Conservation (phyloP, 306 rosid genomes). For the Purshia tridentata region DNA sequence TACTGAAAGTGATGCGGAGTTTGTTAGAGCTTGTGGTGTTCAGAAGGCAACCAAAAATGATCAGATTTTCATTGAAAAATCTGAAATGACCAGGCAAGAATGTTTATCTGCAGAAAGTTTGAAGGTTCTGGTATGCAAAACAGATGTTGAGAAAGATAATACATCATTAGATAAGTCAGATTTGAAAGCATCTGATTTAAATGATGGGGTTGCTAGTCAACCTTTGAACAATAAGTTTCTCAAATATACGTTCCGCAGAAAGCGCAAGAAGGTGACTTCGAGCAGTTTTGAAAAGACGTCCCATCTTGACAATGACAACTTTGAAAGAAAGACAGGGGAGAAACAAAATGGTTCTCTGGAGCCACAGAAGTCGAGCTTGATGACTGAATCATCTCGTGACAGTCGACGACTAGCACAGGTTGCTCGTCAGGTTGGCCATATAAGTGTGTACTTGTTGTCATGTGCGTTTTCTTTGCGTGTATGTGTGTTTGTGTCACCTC, state of each 20-base stretch:
- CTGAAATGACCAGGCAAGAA: conserved; percentile 44
- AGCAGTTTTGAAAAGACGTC: conserved; percentile 43
- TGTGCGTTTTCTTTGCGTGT: conserved; percentile 7
- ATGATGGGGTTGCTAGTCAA: conserved; percentile 43
- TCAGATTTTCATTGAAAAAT: conserved; percentile 35
- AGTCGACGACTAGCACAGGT: conserved; percentile 61
- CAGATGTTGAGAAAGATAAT: conserved; percentile 34
- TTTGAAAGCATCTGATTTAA: conserved; percentile 40
- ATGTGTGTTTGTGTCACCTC: conserved; percentile 16
- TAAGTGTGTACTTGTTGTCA: conserved; percentile 24
- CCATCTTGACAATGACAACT: conserved; percentile 37
- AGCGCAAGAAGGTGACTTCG: conserved; percentile 63
- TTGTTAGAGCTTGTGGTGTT: conserved; percentile 38
- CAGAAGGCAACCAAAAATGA: conserved; percentile 36
- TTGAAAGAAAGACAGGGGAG: conserved; percentile 42
- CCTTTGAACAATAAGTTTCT: conserved; percentile 51
- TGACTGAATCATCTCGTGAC: conserved; percentile 55
- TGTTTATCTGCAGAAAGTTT: conserved; percentile 38
- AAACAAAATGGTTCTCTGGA: conserved; percentile 44
- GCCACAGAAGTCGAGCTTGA: conserved; percentile 53
- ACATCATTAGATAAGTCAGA: conserved; percentile 31
- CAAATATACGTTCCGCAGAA: conserved; percentile 75
- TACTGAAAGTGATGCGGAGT: conserved; percentile 34
- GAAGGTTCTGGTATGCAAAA: conserved; percentile 37
- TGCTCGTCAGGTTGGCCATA: conserved; percentile 70